Evolutionary conservation across 768 basidiomycete genomes (phyloP).

Genomic region (Rhodotorula babjevae): DNA sequence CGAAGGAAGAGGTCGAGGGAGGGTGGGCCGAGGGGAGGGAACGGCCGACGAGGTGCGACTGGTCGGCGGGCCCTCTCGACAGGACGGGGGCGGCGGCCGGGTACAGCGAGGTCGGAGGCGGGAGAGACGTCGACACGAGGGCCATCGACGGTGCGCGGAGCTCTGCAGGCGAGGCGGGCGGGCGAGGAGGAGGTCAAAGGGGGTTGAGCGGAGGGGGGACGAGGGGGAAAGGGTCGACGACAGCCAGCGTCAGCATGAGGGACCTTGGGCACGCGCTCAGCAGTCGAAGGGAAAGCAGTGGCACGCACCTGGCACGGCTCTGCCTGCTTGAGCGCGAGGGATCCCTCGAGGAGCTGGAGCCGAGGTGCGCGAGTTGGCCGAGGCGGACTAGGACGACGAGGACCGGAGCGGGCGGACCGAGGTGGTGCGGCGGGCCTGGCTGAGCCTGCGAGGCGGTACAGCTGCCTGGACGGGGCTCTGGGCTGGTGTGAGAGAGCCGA

Average conservation of each 20-base stretch:
- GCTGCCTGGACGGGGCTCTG: too few relatives aligned
- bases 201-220: neutral
- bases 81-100: conserved; percentile 1
- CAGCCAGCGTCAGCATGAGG: neutral
- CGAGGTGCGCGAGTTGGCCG: neutral
- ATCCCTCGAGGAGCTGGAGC: too few relatives aligned
- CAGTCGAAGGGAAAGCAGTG: too few relatives aligned
- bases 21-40: too few relatives aligned
- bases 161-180: neutral
- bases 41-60: neutral
- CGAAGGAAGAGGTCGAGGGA: neutral
- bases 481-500: too few relatives aligned
- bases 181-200: neutral
- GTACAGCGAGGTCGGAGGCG: conserved; percentile 13
- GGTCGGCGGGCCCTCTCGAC: neutral
- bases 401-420: too few relatives aligned
- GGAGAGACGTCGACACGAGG: conserved; percentile 20
- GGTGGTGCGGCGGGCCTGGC: too few relatives aligned
- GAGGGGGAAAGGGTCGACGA: neutral
- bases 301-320: neutral
- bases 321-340: too few relatives aligned
- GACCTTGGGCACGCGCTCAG: neutral
- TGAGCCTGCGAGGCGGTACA: too few relatives aligned
- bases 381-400: neutral
- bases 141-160: conserved; percentile 3